These are phyloP conservation scores for Waltiozyma sp. DNA, from an alignment of 1,139 yeast genomes.

Conservation along the genomic window DNA sequence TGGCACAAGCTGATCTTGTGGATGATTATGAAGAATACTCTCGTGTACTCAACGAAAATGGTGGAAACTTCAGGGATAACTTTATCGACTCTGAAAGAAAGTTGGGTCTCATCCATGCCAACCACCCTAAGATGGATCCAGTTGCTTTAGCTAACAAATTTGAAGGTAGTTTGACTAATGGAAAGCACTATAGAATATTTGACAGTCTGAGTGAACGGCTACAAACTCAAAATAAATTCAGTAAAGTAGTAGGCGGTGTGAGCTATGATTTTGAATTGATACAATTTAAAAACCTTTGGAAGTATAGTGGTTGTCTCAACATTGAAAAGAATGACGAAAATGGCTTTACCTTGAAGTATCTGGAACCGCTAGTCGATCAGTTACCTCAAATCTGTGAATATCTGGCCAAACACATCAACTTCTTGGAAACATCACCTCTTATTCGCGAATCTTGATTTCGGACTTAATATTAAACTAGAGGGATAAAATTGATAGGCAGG, in stretches of 20 bases:
- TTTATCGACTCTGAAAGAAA: neutral
- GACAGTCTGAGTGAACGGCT: neutral
- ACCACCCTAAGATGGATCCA: neutral
- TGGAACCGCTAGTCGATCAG: neutral
- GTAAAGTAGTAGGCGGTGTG: neutral
- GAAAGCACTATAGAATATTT: neutral
- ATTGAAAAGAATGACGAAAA: neutral
- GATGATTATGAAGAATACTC: neutral
- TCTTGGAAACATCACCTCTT: neutral
- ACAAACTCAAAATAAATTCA: neutral
- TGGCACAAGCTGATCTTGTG: neutral
- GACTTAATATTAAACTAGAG: no score
- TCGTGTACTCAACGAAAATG: neutral
- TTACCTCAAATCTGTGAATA: neutral
- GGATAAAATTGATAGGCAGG: no score
- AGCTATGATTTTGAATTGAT: neutral
- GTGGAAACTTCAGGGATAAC: neutral
- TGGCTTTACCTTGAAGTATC: neutral
- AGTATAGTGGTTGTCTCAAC: neutral
- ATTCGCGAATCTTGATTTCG: no score
- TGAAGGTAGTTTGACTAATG: neutral
- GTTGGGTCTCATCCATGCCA: neutral
- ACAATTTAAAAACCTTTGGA: neutral
- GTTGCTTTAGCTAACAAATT: neutral
- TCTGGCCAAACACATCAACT: neutral